phyloP scores from a whole-genome alignment of 371 early-diverging fungal genomes.

The Mortierella sp. region DNA sequence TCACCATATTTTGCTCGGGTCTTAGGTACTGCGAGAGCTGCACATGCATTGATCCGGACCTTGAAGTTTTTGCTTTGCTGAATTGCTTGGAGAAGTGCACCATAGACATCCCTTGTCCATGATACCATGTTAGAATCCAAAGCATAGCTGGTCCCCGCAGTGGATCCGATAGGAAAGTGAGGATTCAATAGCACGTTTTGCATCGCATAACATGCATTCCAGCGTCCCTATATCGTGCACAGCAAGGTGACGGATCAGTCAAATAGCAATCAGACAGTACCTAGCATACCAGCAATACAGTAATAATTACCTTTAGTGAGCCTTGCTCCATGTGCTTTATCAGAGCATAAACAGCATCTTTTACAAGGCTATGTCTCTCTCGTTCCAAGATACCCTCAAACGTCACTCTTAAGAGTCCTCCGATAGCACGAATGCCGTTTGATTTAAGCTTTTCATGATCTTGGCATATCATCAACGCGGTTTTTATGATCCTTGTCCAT shows the following conservation, averaged over 20 bases:
- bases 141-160: slow-evolving; percentile 45
- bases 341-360: slow-evolving; percentile 67
- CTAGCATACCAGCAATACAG: not conserved
- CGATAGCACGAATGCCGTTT: slow-evolving; percentile 81
- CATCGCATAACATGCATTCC: slow-evolving; percentile 88
- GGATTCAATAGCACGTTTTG: slow-evolving; percentile 72
- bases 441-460: slow-evolving; percentile 85
- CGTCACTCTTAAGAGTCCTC: slow-evolving; percentile 73
- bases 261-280: not conserved
- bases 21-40: slow-evolving; percentile 70
- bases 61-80: slow-evolving; percentile 80
- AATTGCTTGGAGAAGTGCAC: slow-evolving; percentile 67
- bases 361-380: slow-evolving; percentile 65
- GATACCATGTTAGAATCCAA: slow-evolving; percentile 53
- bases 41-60: slow-evolving; percentile 83
- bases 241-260: not conserved
- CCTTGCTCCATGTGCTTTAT: slow-evolving; percentile 80
- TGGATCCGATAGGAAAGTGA: slow-evolving; percentile 71
- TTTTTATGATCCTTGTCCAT: slow-evolving; percentile 63
- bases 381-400: slow-evolving; percentile 64
- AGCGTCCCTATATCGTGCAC: slow-evolving; percentile 66
- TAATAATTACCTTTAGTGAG: slow-evolving; percentile 71
- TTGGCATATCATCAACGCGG: slow-evolving; percentile 67
- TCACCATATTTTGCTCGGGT: slow-evolving; percentile 65
- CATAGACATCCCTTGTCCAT: slow-evolving; percentile 70